Conservation (phyloP, 164 flowering plant genomes). For the Aristolochia fimbriata region DNA sequence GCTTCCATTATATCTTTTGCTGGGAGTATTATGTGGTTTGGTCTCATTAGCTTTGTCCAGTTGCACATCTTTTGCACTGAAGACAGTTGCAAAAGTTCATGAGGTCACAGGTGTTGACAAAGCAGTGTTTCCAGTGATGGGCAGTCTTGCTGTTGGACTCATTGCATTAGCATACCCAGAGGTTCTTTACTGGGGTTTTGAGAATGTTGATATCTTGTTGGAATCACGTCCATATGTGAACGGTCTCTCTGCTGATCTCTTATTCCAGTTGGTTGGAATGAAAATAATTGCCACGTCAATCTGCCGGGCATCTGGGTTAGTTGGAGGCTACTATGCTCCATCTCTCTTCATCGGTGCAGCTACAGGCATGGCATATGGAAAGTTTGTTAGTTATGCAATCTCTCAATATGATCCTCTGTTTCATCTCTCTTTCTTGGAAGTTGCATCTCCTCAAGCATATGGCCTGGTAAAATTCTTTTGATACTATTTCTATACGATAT, state of each 20-base stretch:
- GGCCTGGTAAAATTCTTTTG: constrained; percentile 57
- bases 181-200: constrained; percentile 92
- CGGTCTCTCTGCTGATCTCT: constrained; percentile 55
- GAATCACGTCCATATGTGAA: constrained; percentile 71
- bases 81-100: constrained; percentile 30
- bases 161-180: constrained; percentile 88
- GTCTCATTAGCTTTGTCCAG: constrained; percentile 63
- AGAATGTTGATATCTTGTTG: constrained; percentile 78
- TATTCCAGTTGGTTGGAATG: constrained; percentile 69
- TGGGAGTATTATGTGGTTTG: constrained; percentile 85
- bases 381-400: constrained; percentile 37
- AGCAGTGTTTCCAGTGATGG: constrained; percentile 57
- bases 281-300: constrained; percentile 79
- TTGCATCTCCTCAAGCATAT: constrained; percentile 95
- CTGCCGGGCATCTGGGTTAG: constrained; percentile 84
- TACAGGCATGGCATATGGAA: constrained; percentile 94
- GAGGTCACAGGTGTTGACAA: constrained; percentile 45
- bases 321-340: constrained; percentile 96
- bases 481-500: not conserved
- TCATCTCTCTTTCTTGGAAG: constrained; percentile 66
- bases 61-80: constrained; percentile 53
- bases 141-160: constrained; percentile 66
- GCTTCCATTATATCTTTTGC: constrained; percentile 85
- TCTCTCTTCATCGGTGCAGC: constrained; percentile 95
- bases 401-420: constrained; percentile 43